Conservation (phyloP, 306 rosid species). For the Potentilla sterilis region DNA sequence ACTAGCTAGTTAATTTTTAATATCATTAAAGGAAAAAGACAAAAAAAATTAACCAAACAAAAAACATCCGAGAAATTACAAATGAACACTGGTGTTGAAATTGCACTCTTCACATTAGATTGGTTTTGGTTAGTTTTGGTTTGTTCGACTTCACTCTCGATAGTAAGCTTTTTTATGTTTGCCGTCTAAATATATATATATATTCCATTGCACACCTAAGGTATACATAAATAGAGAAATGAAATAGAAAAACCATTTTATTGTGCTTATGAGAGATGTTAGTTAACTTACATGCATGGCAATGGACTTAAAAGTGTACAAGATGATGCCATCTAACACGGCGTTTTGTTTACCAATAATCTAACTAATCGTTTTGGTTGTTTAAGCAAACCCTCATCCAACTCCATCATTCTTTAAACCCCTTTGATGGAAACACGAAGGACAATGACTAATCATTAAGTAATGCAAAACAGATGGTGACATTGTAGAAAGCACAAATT, state of each 20-base stretch:
- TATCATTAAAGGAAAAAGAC: too few species aligned
- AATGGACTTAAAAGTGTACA: constrained; percentile 10
- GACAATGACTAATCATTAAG: constrained; percentile 14
- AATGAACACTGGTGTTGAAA: neutral
- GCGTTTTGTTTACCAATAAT: constrained; percentile 27
- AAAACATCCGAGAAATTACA: too few species aligned
- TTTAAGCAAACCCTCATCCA: constrained; percentile 12
- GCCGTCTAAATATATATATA: neutral
- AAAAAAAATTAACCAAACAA: too few species aligned
- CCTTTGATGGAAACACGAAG: constrained; percentile 9
- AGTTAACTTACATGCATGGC: neutral
- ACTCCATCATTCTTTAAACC: constrained; percentile 18
- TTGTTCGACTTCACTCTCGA: neutral
- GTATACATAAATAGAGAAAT: neutral
- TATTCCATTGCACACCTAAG: too few species aligned
- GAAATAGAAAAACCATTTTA: neutral
- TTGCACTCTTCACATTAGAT: too few species aligned
- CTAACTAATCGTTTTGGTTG: constrained; percentile 33
- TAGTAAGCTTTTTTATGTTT: too few species aligned
- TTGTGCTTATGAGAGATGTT: neutral
- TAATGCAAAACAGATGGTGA: constrained; percentile 4
- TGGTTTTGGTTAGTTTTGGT: too few species aligned
- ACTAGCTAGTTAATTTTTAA: too few species aligned
- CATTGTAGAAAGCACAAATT: constrained; percentile 20
- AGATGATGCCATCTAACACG: constrained; percentile 20